phyloP scores from a whole-genome alignment of 768 basidiomycete species.

The Lactarius vividus region DNA sequence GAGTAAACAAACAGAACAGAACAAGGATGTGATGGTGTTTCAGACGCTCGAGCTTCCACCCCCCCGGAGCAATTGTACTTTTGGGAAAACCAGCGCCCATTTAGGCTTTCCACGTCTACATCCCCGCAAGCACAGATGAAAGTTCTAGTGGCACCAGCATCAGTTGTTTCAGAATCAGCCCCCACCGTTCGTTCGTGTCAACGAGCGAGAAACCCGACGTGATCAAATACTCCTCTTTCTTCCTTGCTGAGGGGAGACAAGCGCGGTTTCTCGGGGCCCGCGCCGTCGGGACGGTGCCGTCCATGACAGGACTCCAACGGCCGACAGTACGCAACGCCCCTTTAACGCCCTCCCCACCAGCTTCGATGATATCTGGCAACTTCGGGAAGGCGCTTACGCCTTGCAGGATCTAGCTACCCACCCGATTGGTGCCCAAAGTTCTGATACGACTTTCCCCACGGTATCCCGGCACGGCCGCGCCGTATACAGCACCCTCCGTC shows the following conservation, averaged over 20 bases:
- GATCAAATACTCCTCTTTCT: conserved; percentile 18
- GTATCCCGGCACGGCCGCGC: conserved; percentile 8
- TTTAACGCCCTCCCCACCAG: conserved; percentile 13
- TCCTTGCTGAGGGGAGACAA: not conserved
- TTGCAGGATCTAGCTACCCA: conserved; percentile 24
- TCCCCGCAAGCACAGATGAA: conserved; percentile 25
- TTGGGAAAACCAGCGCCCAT: conserved; percentile 25
- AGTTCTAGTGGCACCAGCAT: conserved; percentile 27
- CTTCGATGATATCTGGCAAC: conserved; percentile 20
- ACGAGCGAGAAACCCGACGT: conserved; percentile 7
- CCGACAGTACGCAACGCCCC: conserved; percentile 19
- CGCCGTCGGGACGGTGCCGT: not conserved
- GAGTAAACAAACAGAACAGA: not conserved
- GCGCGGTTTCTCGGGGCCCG: conserved; percentile 23
- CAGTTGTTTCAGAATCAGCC: conserved; percentile 27
- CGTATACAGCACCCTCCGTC: conserved; percentile 17
- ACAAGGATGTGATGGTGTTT: conserved; percentile 10
- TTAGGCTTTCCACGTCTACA: conserved; percentile 25
- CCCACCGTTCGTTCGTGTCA: conserved; percentile 21
- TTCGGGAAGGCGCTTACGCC: conserved; percentile 25
- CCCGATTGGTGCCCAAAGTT: conserved; percentile 26
- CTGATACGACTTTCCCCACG: conserved; percentile 24
- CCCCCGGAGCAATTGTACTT: conserved; percentile 22
- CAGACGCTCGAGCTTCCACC: conserved; percentile 19
- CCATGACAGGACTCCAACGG: conserved; percentile 2